Evolutionary conservation across 208 protist species (phyloP).

Genomic region (Plasmodiophora brassicae): DNA sequence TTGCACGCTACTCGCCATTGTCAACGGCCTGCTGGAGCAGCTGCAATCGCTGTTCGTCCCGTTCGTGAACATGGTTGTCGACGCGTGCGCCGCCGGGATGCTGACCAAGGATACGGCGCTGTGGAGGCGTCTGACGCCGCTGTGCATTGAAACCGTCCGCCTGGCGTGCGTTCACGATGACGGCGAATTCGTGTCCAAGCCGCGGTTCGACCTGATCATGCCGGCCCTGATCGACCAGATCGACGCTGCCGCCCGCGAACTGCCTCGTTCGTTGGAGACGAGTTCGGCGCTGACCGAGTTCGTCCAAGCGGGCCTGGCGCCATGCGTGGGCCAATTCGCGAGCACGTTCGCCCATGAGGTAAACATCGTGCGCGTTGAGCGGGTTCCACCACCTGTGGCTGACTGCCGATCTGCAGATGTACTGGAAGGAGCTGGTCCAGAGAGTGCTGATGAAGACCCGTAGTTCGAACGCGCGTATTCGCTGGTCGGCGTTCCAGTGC

Average conservation of each 20-base stretch:
- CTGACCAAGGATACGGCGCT: neutral
- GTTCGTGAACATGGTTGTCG: neutral
- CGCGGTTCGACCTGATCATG: neutral
- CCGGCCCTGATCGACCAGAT: neutral
- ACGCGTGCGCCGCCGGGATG: neutral
- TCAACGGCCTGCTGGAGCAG: neutral
- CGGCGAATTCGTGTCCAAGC: slow-evolving; percentile 3
- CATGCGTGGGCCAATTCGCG: neutral
- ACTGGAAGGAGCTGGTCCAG: neutral
- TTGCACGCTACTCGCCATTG: neutral
- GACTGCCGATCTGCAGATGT: too few species aligned
- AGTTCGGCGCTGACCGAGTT: too few species aligned
- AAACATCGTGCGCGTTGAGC: too few species aligned
- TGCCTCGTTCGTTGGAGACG: too few species aligned
- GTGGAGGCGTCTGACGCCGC: neutral
- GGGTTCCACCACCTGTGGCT: too few species aligned
- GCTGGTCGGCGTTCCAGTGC: neutral
- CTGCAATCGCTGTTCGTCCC: neutral
- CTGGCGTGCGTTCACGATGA: neutral
- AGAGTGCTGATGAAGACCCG: neutral
- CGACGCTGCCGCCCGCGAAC: too few species aligned
- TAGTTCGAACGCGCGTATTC: neutral
- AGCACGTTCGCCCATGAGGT: slow-evolving; percentile 5
- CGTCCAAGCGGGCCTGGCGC: too few species aligned
- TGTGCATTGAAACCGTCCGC: neutral